Evolutionary conservation across 331 rosid species (phyloP).

Genomic region (Malus hybrid): DNA sequence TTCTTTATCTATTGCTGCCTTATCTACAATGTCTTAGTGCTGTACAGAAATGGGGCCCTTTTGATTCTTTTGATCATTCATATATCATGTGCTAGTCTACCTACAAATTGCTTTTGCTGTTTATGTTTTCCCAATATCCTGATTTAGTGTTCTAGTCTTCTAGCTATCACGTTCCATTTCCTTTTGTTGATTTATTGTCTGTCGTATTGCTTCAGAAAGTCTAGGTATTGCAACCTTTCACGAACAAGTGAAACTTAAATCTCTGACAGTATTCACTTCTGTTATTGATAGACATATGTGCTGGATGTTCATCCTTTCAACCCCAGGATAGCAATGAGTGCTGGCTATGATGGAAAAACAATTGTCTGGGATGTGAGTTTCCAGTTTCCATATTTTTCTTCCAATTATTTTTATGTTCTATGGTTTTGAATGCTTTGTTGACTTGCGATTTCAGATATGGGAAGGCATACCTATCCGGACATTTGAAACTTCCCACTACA

Average conservation of each 20-base stretch:
- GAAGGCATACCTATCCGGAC: conserved; percentile 85
- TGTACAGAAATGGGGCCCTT: neutral
- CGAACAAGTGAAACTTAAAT: neutral
- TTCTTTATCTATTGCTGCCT: neutral
- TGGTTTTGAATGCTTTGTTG: conserved; percentile 12
- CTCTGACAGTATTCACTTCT: conserved; percentile 7
- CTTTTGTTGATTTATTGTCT: neutral
- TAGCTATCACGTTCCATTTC: neutral
- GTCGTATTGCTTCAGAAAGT: neutral
- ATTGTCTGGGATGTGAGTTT: conserved; percentile 99
- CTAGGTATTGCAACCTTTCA: neutral
- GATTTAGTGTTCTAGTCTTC: neutral
- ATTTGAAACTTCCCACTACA: conserved; percentile 72
- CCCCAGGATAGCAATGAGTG: conserved; percentile 99
- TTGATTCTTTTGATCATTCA: neutral
- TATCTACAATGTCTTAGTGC: neutral
- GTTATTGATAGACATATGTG: conserved; percentile 76
- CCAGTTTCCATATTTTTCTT: conserved; percentile 18
- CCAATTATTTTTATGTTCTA: neutral
- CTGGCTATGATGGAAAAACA: conserved; percentile 97
- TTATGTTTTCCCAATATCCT: neutral
- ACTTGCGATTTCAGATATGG: conserved; percentile 67
- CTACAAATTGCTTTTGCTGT: neutral
- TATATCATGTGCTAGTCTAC: neutral
- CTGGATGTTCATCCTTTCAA: conserved; percentile 99